Evolutionary conservation across 2,329 filamentous ascomycete genomes (phyloP).

Genomic region (Phialophora verrucosa): DNA sequence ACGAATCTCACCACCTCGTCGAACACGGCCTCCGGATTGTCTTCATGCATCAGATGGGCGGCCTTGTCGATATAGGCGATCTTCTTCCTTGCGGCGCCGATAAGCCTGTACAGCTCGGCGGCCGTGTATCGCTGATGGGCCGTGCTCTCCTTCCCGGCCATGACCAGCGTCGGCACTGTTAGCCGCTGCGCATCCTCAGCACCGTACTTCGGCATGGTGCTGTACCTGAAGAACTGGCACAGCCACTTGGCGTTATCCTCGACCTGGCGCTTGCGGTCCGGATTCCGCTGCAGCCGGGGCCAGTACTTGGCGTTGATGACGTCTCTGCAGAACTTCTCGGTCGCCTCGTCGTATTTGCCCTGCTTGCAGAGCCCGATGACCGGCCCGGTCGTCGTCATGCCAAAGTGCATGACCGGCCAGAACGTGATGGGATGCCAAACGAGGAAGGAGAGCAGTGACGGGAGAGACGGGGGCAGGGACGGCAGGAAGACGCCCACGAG

Average conservation of each 20-base stretch:
- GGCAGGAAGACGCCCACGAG: conserved; percentile 25
- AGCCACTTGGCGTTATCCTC: conserved; percentile 30
- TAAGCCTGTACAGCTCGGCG: conserved; percentile 21
- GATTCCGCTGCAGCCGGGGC: conserved; percentile 15
- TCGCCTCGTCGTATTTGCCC: conserved; percentile 12
- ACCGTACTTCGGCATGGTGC: conserved; percentile 13
- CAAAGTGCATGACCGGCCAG: conserved; percentile 26
- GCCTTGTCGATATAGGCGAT: conserved; percentile 22
- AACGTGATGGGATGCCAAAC: conserved; percentile 26
- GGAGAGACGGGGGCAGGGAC: conserved; percentile 13
- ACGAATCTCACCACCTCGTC: conserved; percentile 25
- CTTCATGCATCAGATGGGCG: conserved; percentile 29
- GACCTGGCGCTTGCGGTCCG: conserved; percentile 19
- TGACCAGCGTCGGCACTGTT: conserved; percentile 21
- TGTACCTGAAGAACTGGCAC: conserved; percentile 19
- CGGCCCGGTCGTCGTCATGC: conserved; percentile 16
- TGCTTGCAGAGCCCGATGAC: conserved; percentile 19
- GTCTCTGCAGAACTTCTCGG: conserved; percentile 15
- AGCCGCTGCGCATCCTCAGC: conserved; percentile 11
- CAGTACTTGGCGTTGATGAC: conserved; percentile 26
- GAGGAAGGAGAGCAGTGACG: conserved; percentile 24
- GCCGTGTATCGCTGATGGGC: conserved; percentile 21
- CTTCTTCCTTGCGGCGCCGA: conserved; percentile 21
- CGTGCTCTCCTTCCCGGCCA: conserved; percentile 24
- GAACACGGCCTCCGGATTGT: conserved; percentile 24